Conservation (phyloP, 371 early-diverging fungal genomes). For the Mycotypha africana region DNA sequence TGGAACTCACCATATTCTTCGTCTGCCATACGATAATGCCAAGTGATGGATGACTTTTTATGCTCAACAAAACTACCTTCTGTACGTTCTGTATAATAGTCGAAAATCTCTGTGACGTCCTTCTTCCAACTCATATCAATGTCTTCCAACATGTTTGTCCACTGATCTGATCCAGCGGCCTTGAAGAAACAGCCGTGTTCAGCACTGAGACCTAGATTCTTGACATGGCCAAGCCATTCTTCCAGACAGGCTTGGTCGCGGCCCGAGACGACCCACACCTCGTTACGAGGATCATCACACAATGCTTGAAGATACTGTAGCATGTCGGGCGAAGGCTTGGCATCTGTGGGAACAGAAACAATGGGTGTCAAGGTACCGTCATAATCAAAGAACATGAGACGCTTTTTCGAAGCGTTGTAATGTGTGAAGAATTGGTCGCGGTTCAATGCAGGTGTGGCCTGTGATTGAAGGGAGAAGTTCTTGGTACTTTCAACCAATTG, state of each 20-base stretch:
- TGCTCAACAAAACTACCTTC: slow-evolving; percentile 82
- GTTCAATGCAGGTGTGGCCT: slow-evolving; percentile 68
- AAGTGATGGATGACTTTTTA: slow-evolving; percentile 78
- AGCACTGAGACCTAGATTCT: slow-evolving; percentile 72
- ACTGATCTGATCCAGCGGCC: slow-evolving; percentile 69
- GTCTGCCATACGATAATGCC: slow-evolving; percentile 91
- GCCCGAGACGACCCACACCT: slow-evolving; percentile 91
- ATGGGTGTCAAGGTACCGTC: slow-evolving; percentile 87
- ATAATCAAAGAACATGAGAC: slow-evolving; percentile 82
- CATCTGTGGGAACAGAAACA: slow-evolving; percentile 66
- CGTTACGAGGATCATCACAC: slow-evolving; percentile 69
- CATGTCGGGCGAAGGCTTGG: slow-evolving; percentile 64
- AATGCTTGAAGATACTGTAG: slow-evolving; percentile 56
- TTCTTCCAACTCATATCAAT: slow-evolving; percentile 87
- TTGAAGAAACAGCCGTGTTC: slow-evolving; percentile 79
- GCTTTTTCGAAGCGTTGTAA: slow-evolving; percentile 52
- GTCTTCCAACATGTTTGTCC: slow-evolving; percentile 78
- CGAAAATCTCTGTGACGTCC: slow-evolving; percentile 84
- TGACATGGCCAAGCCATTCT: slow-evolving; percentile 76
- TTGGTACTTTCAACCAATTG: slow-evolving; percentile 30
- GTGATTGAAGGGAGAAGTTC: slow-evolving; percentile 33
- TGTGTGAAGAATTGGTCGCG: slow-evolving; percentile 20
- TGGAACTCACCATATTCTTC: slow-evolving; percentile 79
- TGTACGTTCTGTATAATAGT: slow-evolving; percentile 89
- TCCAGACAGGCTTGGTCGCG: slow-evolving; percentile 80